Evolutionary conservation across 805 yeast species (phyloP).

Genomic region (Candida ficus): DNA sequence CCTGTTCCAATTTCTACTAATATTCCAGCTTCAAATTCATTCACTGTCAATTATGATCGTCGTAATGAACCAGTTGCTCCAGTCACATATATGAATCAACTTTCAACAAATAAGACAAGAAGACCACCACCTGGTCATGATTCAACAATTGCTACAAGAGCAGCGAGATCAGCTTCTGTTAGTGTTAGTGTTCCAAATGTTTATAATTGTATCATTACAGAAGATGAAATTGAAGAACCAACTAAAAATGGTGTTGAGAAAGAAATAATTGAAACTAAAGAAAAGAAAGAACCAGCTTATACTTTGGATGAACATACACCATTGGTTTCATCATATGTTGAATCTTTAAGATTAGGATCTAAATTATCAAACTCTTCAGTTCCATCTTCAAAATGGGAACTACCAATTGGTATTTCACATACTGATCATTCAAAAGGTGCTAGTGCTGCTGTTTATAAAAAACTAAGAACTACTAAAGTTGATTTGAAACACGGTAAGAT

Average conservation of each 20-base stretch:
- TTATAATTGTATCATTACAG: constrained; percentile 13
- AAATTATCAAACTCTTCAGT: constrained; percentile 46
- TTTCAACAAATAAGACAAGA: constrained; percentile 14
- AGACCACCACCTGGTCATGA: constrained; percentile 36
- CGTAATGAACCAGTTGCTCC: constrained; percentile 32
- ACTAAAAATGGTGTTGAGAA: too few relatives aligned
- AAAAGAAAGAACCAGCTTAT: not conserved
- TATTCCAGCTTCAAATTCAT: not conserved
- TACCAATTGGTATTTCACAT: constrained; percentile 53
- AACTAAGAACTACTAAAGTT: constrained; percentile 20
- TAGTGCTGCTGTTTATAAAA: constrained; percentile 8
- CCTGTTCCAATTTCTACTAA: constrained; percentile 4
- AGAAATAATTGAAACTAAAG: not conserved
- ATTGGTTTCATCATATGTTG: constrained; percentile 45
- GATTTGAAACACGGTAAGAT: constrained; percentile 60
- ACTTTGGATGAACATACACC: constrained; percentile 34
- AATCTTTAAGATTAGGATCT: constrained; percentile 35
- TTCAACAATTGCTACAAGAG: constrained; percentile 30
- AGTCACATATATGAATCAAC: constrained; percentile 22
- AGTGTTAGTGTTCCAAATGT: constrained; percentile 12
- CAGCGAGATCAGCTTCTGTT: constrained; percentile 32
- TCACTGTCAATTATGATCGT: constrained; percentile 30
- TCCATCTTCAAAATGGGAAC: constrained; percentile 41
- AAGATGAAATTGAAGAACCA: constrained; percentile 10
- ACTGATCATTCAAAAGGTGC: constrained; percentile 28